Conservation (phyloP, 805 yeast genomes). For the Candida chilensis region DNA sequence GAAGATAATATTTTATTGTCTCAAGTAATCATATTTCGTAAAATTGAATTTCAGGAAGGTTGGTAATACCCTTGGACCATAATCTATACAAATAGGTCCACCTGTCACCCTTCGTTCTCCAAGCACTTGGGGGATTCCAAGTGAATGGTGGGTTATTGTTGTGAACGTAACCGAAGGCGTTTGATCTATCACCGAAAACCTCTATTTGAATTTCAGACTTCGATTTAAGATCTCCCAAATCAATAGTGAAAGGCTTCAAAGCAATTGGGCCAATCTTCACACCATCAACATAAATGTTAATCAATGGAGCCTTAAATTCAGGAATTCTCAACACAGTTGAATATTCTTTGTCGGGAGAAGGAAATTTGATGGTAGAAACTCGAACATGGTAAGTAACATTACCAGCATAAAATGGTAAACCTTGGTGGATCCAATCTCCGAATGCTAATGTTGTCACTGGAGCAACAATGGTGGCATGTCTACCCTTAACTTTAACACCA, state of each 20-base stretch:
- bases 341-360: conserved; percentile 1
- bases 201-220: conserved; percentile 2
- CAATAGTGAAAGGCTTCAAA: conserved; percentile 3
- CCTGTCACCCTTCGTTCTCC: too few relatives aligned
- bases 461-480: conserved; percentile 2
- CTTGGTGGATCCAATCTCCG: conserved; percentile 5
- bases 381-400: conserved; percentile 4
- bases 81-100: too few relatives aligned
- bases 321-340: conserved; percentile 1
- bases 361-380: too few relatives aligned
- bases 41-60: too few relatives aligned
- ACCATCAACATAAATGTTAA: conserved; percentile 3
- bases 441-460: conserved; percentile 2
- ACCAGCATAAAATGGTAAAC: conserved; percentile 5
- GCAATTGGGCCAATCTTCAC: conserved; percentile 2
- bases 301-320: conserved; percentile 4
- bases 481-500: conserved; percentile 4
- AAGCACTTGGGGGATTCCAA: too few relatives aligned
- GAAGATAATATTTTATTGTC: too few relatives aligned
- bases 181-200: too few relatives aligned
- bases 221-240: conserved; percentile 3
- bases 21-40: too few relatives aligned
- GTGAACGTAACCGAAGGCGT: too few relatives aligned
- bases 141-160: too few relatives aligned
- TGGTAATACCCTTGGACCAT: too few relatives aligned